Percentiles rank a stretch among this genome's conserved stretches.
These are phyloP conservation scores for Rosa multiflora DNA, from an alignment of 306 rosid genomes.

Conservation along the genomic window DNA sequence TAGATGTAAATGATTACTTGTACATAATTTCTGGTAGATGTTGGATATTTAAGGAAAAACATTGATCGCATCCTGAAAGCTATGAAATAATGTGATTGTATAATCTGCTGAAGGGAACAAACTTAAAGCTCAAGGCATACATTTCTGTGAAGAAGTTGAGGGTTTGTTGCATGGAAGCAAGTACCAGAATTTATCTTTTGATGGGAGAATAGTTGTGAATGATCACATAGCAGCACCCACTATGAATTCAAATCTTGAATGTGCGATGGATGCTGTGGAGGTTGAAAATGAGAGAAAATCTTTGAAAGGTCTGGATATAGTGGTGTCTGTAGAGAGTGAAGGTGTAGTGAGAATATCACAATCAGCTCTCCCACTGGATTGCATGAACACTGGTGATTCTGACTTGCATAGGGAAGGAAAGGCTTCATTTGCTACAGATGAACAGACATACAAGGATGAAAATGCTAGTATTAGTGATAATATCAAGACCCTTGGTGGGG, in stretches of 20 bases:
- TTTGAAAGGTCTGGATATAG: neutral
- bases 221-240: neutral
- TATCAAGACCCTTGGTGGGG: neutral
- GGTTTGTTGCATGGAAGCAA: neutral
- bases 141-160: neutral
- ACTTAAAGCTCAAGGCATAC: neutral
- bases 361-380: neutral
- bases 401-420: neutral
- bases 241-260: neutral
- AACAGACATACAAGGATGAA: neutral
- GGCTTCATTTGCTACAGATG: neutral
- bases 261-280: neutral
- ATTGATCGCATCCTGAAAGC: neutral
- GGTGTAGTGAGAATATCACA: neutral
- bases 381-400: slow-evolving; percentile 2
- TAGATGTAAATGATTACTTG: too few relatives aligned
- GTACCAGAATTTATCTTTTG: neutral
- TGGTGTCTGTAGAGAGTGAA: neutral
- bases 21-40: neutral
- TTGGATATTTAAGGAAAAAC: neutral
- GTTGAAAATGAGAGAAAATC: neutral
- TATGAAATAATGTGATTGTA: neutral
- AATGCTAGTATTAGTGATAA: neutral
- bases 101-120: neutral
- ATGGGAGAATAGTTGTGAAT: slow-evolving; percentile 11